These are phyloP conservation scores for Hericium coralloides DNA, from an alignment of 768 basidiomycete species.

Conservation along the genomic window DNA sequence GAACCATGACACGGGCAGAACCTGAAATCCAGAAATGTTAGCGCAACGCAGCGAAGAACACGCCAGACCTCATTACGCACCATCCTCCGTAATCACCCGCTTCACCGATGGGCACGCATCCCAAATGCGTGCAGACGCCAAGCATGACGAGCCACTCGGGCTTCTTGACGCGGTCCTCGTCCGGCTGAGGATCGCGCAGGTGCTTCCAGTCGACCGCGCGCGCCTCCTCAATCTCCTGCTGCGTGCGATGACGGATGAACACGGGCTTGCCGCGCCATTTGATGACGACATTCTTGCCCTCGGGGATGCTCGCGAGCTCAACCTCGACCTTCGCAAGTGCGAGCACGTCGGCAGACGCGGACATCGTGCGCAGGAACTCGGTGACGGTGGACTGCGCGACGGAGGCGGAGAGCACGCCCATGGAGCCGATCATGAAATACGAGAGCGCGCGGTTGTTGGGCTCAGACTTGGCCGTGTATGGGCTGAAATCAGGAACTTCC, in stretches of 20 bases:
- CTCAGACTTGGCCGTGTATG: constrained; percentile 66
- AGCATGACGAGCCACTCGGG: constrained; percentile 95
- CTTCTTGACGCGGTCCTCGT: constrained; percentile 83
- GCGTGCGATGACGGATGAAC: constrained; percentile 94
- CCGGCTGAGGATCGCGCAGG: constrained; percentile 87
- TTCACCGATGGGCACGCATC: constrained; percentile 98
- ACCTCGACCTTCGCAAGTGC: constrained; percentile 98
- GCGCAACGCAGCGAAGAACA: background rate
- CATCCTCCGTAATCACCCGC: constrained; percentile 97
- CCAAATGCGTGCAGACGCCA: constrained; percentile 94
- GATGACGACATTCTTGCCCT: constrained; percentile 95
- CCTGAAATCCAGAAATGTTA: constrained; percentile 27
- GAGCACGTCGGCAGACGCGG: constrained; percentile 95
- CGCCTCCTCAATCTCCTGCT: constrained; percentile 89
- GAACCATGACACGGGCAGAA: constrained; percentile 99
- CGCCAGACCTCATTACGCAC: constrained; percentile 34
- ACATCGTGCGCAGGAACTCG: constrained; percentile 93
- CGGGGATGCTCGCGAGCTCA: constrained; percentile 81
- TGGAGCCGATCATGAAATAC: constrained; percentile 85
- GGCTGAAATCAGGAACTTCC: constrained; percentile 81
- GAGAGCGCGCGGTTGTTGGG: constrained; percentile 66
- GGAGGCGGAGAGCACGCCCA: constrained; percentile 90
- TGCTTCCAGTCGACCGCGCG: constrained; percentile 74
- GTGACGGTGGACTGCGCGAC: constrained; percentile 90
- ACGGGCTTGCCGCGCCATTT: constrained; percentile 99